Evolutionary conservation across 805 yeast species (phyloP).

Genomic region (Nakazawaea pomicola): DNA sequence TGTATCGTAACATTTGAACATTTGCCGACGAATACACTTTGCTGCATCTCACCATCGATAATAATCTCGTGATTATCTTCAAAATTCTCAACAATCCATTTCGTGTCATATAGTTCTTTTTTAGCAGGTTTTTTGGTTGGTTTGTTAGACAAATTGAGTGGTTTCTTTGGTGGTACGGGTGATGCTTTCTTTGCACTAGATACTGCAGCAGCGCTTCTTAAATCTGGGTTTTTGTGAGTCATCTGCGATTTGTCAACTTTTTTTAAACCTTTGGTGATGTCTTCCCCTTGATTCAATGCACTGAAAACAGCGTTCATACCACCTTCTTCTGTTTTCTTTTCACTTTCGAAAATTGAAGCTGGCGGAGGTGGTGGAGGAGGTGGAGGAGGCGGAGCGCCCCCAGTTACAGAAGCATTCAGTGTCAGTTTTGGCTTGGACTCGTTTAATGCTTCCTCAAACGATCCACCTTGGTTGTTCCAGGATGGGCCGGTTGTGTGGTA

Average conservation of each 20-base stretch:
- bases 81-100: constrained; percentile 85
- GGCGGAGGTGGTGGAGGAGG: constrained; percentile 92
- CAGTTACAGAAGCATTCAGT: constrained; percentile 30
- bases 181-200: constrained; percentile 40
- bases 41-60: constrained; percentile 78
- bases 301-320: constrained; percentile 89
- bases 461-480: constrained; percentile 64
- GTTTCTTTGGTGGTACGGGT: constrained; percentile 87
- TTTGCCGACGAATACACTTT: constrained; percentile 84
- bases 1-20: constrained; percentile 72
- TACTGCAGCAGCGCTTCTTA: constrained; percentile 50
- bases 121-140: constrained; percentile 37
- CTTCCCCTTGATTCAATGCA: constrained; percentile 82
- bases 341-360: constrained; percentile 54
- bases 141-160: constrained; percentile 46
- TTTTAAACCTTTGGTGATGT: constrained; percentile 77
- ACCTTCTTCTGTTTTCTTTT: constrained; percentile 22
- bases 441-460: constrained; percentile 46
- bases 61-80: constrained; percentile 57
- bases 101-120: constrained; percentile 76
- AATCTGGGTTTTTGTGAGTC: constrained; percentile 87
- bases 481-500: constrained; percentile 79
- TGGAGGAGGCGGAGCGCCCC: constrained; percentile 64
- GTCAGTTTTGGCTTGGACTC: constrained; percentile 21
- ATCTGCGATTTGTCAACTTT: constrained; percentile 91